Evolutionary conservation across 768 basidiomycete genomes (phyloP).

Genomic region (Mycena chlorophos): DNA sequence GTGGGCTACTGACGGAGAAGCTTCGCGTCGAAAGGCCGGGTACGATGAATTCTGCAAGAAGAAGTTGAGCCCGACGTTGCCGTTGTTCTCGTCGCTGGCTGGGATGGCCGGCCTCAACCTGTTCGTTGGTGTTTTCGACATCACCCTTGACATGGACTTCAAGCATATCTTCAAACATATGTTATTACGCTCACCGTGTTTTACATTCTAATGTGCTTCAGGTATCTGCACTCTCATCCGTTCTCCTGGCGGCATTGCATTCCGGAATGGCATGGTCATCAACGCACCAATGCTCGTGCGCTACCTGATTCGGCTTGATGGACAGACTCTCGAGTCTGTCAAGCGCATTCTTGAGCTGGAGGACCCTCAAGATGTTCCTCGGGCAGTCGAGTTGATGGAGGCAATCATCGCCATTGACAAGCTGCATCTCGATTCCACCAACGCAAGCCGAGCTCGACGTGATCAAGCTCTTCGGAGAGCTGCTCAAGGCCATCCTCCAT

Average conservation of each 20-base stretch:
- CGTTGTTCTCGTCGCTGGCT: conserved; percentile 5
- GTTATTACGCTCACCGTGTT: too few relatives aligned
- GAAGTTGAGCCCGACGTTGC: not conserved
- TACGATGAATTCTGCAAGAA: conserved; percentile 2
- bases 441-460: too few relatives aligned
- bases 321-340: not conserved
- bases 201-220: too few relatives aligned
- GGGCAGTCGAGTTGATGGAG: conserved; percentile 29
- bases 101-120: conserved; percentile 19
- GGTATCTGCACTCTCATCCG: conserved; percentile 7
- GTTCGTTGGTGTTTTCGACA: conserved; percentile 7
- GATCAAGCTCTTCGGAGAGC: too few relatives aligned
- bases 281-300: conserved; percentile 2
- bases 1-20: conserved; percentile 22
- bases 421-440: too few relatives aligned
- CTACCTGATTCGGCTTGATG: not conserved
- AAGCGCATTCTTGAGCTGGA: conserved; percentile 5
- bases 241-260: not conserved
- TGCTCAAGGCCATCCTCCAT: too few relatives aligned
- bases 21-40: conserved; percentile 8
- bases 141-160: conserved; percentile 20
- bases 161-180: conserved; percentile 23
- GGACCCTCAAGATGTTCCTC: conserved; percentile 35
- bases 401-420: conserved; percentile 8
- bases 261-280: conserved; percentile 6